A percentile compares a stretch with the other conserved stretches of the same genome.
Evolutionary conservation across 768 basidiomycete genomes (phyloP).

Genomic region (Rhodotorula diobovata): DNA sequence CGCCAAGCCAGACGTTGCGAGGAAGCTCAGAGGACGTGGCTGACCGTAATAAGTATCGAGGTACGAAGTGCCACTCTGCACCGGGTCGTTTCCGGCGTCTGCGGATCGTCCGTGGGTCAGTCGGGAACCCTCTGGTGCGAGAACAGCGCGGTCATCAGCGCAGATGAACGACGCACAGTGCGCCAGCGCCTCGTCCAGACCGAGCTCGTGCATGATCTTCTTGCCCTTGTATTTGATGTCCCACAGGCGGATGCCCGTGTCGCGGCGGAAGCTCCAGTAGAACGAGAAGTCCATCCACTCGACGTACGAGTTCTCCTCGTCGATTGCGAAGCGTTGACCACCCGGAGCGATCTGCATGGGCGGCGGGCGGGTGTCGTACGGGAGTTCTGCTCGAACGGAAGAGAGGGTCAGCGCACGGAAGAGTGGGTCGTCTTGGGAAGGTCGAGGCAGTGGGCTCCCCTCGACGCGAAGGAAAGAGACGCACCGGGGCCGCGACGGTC

Average conservation of each 20-base stretch:
- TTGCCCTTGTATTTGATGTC: conserved; percentile 43
- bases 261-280: conserved; percentile 42
- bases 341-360: conserved; percentile 42
- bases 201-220: conserved; percentile 43
- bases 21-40: no score
- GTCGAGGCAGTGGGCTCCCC: neutral
- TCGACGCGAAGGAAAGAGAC: neutral
- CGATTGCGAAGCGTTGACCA: conserved; percentile 42
- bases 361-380: conserved; percentile 38
- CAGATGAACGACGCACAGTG: conserved; percentile 30
- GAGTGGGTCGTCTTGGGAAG: neutral
- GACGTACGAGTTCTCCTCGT: conserved; percentile 40
- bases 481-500: conserved; percentile 34
- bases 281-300: conserved; percentile 42
- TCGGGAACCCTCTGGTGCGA: no score
- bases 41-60: conserved; percentile 26
- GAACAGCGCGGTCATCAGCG: no score
- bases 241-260: conserved; percentile 41
- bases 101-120: neutral
- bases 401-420: no score
- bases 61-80: conserved; percentile 36
- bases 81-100: conserved; percentile 42
- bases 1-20: no score
- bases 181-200: conserved; percentile 43
- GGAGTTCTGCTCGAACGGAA: conserved; percentile 5